Base-by-base conservation (phyloP, 345 rosid species). In the Draba incana region DNA sequence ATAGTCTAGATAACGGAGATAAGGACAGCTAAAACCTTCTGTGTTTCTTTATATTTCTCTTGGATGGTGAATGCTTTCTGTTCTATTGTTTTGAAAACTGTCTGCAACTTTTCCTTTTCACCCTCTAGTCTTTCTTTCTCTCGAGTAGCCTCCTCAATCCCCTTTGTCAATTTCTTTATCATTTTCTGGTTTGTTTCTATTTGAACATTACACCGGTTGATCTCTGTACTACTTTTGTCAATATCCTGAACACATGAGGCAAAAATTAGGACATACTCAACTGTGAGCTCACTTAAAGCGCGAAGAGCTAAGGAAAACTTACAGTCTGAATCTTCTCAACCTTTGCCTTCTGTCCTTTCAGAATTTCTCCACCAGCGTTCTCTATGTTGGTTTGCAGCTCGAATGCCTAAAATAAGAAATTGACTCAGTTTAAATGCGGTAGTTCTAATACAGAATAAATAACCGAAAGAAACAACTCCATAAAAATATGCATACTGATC, bases 341-440 rank as follows among this genome's bases (percentile, higher is more conserved):
- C 77, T 82, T 94, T 64, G 81, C 62, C 78, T 91, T 94, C 68
- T 94, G 99, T 37, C 74, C 74, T 77, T 87, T 91, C 81, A 94
- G 56, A 47, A 59, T 78, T 82, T 85, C 92, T 66, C 96, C 99
- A 31, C 96, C 98, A 39, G 90, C 90, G 75, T 87, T 90, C 83
- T 92, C 97, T 83, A 94, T 84, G 77, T 84, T 85, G 66, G 69
- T 84, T 81, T 91, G 99, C 71, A 94, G 90, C 79, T 84, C 84
- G 46, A 62, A 58, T n/a, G 91, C 96, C 99, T 94, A 65, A 45
- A 51, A 77, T 27, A 62, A 56, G 62, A 76, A 39, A 51, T 56
- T 43, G 8, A 33, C 3, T 63, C 45, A 41, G 44, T 50, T 47
- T 11, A 35, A 13, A 57, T 56, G 37, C 72, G 13, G 23, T 47